Evolutionary conservation across 23 red algal genomes (phyloP).

Genomic region (Gracilariopsis chorda): DNA sequence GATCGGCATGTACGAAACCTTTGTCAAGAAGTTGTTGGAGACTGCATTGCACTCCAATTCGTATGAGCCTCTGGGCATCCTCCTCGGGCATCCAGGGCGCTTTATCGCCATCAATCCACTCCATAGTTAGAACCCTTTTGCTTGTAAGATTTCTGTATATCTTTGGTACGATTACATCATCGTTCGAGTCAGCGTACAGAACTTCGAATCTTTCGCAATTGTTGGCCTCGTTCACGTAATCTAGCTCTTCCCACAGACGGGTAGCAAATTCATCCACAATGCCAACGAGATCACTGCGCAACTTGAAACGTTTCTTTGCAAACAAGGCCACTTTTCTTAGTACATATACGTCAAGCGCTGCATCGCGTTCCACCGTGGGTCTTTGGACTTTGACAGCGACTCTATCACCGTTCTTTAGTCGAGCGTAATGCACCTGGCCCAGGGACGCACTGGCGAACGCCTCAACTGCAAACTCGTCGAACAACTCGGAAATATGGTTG

Average conservation of each 20-base stretch:
- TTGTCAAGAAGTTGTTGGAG: constrained; percentile 91
- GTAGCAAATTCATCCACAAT: constrained; percentile 96
- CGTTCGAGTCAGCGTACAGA: constrained; percentile 58
- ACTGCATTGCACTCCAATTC: constrained; percentile 83
- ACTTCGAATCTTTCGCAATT: constrained; percentile 69
- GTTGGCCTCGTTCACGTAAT: constrained; percentile 86
- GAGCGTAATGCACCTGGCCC: constrained; percentile 84
- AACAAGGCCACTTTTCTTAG: constrained; percentile 56
- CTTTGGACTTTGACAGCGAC: constrained; percentile 97
- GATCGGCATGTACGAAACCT: constrained; percentile 96
- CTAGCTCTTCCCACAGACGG: constrained; percentile 89
- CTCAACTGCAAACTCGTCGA: constrained; percentile 22
- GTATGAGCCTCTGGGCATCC: constrained; percentile 81
- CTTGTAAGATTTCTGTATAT: constrained; percentile 26
- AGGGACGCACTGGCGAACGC: constrained; percentile 83
- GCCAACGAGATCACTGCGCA: constrained; percentile 87
- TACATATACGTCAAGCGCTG: constrained; percentile 88
- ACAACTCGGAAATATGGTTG: constrained; percentile 27
- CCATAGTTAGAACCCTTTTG: constrained; percentile 70
- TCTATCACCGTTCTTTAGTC: constrained; percentile 48
- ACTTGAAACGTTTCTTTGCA: constrained; percentile 47
- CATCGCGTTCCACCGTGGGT: constrained; percentile 70
- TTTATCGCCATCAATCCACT: constrained; percentile 95
- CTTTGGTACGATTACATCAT: constrained; percentile 59
- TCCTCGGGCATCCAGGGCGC: constrained; percentile 52